Percentiles rank a stretch among this genome's conserved stretches.
These are phyloP conservation scores for Macrocybe gigantea DNA, from an alignment of 768 basidiomycete species.

Conservation along the genomic window DNA sequence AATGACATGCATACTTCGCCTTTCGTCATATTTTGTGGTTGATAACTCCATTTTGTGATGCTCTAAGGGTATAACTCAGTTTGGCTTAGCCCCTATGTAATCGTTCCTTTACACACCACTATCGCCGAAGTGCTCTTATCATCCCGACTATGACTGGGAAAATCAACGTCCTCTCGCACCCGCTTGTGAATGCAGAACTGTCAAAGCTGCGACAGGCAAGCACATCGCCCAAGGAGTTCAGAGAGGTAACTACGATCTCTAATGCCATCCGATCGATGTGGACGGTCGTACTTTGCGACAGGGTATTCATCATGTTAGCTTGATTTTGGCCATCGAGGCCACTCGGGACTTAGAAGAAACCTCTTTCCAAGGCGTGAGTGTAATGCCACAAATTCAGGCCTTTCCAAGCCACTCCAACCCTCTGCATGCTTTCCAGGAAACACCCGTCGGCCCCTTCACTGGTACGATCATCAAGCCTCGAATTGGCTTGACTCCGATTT, in stretches of 20 bases:
- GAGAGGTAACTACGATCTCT: constrained; percentile 44
- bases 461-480: constrained; percentile 71
- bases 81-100: no score
- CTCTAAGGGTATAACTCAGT: no score
- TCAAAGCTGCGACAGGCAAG: constrained; percentile 60
- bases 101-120: no score
- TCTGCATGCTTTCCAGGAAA: constrained; percentile 38
- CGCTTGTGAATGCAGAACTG: constrained; percentile 66
- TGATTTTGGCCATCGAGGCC: constrained; percentile 82
- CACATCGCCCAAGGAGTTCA: constrained; percentile 69
- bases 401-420: constrained; percentile 1
- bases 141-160: constrained; percentile 19
- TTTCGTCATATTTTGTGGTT: no score
- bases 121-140: not conserved
- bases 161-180: constrained; percentile 59
- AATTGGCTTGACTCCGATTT: constrained; percentile 84
- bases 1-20: constrained; percentile 6
- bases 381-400: not conserved
- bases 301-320: constrained; percentile 71
- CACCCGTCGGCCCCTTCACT: constrained; percentile 75
- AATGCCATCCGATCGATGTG: not conserved
- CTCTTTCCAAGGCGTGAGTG: constrained; percentile 57
- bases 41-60: no score
- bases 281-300: constrained; percentile 19
- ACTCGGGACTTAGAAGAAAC: constrained; percentile 60